phyloP scores from a whole-genome alignment of 1,139 yeast genomes.

The Geotrichum histeridarum region DNA sequence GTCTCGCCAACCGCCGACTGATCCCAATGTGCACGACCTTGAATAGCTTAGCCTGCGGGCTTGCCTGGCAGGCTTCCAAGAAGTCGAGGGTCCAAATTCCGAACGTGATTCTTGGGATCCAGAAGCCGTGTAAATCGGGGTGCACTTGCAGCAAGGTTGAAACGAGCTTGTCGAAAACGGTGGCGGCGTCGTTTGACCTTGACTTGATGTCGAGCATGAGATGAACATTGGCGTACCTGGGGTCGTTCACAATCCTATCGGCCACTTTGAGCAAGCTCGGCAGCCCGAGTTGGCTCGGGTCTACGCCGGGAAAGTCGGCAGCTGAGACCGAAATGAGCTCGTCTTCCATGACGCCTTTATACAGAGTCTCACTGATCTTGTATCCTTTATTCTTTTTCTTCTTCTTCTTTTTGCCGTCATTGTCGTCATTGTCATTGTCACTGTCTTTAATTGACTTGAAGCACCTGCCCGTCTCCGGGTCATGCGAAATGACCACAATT shows the following conservation, averaged over 20 bases:
- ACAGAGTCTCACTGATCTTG: conserved; percentile 7
- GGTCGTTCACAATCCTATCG: conserved; percentile 51
- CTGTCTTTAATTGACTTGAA: conserved; percentile 45
- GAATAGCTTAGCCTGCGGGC: conserved; percentile 44
- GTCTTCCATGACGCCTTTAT: conserved; percentile 43
- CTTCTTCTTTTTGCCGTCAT: conserved; percentile 30
- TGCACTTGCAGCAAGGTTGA: conserved; percentile 46
- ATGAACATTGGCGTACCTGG: conserved; percentile 34
- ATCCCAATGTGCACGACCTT: conserved; percentile 50
- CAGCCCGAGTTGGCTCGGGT: conserved; percentile 37
- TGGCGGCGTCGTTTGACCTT: conserved; percentile 53
- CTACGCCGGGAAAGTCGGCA: background rate
- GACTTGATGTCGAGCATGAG: conserved; percentile 80
- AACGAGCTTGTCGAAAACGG: conserved; percentile 51
- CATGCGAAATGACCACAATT: conserved; percentile 72
- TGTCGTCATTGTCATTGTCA: conserved; percentile 43
- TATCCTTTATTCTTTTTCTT: background rate
- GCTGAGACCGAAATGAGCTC: conserved; percentile 52
- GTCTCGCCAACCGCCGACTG: conserved; percentile 38
- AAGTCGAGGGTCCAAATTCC: conserved; percentile 78
- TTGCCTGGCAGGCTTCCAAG: conserved; percentile 47
- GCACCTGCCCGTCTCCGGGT: conserved; percentile 52
- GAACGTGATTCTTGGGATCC: conserved; percentile 64
- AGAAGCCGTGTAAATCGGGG: conserved; percentile 49
- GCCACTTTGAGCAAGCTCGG: conserved; percentile 60